Percentiles rank a stretch among this genome's conserved stretches.
Evolutionary conservation across 768 basidiomycete genomes (phyloP).

Genomic region (Naganishia onofrii): DNA sequence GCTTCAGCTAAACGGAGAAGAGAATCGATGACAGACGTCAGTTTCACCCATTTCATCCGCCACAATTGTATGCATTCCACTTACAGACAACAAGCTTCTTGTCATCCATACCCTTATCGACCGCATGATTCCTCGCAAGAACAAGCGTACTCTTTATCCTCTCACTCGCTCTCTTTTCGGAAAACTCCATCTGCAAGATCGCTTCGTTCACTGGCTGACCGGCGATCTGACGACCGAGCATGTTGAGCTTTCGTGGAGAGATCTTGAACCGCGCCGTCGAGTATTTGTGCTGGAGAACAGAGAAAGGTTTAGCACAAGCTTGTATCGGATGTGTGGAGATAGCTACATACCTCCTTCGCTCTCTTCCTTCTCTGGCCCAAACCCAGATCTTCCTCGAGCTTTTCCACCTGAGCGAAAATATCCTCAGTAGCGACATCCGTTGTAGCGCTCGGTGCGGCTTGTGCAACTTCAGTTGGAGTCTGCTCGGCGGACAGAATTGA

Average conservation of each 20-base stretch:
- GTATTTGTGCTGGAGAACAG: conserved; percentile 71
- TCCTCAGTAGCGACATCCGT: conserved; percentile 18
- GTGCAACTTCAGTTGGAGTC: background rate
- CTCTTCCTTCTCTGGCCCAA: conserved; percentile 14
- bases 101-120: conserved; percentile 70
- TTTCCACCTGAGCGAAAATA: conserved; percentile 28
- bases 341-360: conserved; percentile 26
- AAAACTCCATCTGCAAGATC: conserved; percentile 94
- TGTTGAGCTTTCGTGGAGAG: conserved; percentile 81
- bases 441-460: background rate
- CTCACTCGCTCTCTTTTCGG: conserved; percentile 81
- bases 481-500: background rate
- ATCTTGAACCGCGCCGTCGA: conserved; percentile 91
- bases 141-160: conserved; percentile 85
- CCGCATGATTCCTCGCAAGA: conserved; percentile 81
- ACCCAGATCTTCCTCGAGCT: conserved; percentile 26
- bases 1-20: conserved; percentile 71
- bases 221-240: conserved; percentile 76
- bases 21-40: background rate
- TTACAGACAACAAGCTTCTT: conserved; percentile 75
- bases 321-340: background rate
- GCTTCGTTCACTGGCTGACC: conserved; percentile 91
- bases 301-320: background rate
- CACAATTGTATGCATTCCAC: conserved; percentile 49
- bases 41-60: background rate